Evolutionary conservation across 2,329 filamentous ascomycete genomes (phyloP).

Genomic region (Penicillium sclerotiorum): DNA sequence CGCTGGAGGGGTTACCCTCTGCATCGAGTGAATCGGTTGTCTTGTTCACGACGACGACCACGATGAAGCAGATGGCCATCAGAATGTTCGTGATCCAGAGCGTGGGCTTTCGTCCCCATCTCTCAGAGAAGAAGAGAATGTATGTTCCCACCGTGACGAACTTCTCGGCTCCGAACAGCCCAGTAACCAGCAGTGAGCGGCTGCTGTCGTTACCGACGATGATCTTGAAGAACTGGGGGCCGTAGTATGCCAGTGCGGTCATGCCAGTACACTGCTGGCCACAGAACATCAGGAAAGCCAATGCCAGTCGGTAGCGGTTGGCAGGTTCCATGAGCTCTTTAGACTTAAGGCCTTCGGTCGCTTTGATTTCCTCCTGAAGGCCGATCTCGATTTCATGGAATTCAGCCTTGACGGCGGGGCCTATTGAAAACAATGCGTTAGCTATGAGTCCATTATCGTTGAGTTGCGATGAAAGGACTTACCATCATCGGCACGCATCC

Average conservation of each 20-base stretch:
- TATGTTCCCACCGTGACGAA: constrained; percentile 52
- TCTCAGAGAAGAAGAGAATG: constrained; percentile 54
- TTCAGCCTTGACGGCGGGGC: constrained; percentile 51
- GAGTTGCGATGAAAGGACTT: constrained; percentile 13
- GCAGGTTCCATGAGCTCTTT: constrained; percentile 50
- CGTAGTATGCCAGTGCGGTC: constrained; percentile 52
- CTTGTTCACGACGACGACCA: constrained; percentile 51
- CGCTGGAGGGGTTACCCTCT: constrained; percentile 30
- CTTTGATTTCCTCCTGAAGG: constrained; percentile 27
- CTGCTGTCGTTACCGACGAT: constrained; percentile 49
- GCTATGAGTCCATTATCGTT: neutral
- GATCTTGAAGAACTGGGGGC: constrained; percentile 55
- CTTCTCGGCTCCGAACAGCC: constrained; percentile 57
- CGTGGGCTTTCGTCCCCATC: constrained; percentile 53
- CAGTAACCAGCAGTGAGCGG: constrained; percentile 49
- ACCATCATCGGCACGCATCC: constrained; percentile 47
- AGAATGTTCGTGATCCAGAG: constrained; percentile 51
- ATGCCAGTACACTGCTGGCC: constrained; percentile 55
- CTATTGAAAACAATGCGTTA: constrained; percentile 20
- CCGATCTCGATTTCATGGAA: constrained; percentile 36
- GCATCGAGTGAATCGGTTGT: constrained; percentile 38
- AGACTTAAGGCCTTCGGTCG: constrained; percentile 51
- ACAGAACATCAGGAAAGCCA: constrained; percentile 54
- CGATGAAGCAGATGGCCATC: constrained; percentile 57
- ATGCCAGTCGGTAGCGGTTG: constrained; percentile 51